Conservation (phyloP, 345 rosid genomes). For the Erodium maritimum region DNA sequence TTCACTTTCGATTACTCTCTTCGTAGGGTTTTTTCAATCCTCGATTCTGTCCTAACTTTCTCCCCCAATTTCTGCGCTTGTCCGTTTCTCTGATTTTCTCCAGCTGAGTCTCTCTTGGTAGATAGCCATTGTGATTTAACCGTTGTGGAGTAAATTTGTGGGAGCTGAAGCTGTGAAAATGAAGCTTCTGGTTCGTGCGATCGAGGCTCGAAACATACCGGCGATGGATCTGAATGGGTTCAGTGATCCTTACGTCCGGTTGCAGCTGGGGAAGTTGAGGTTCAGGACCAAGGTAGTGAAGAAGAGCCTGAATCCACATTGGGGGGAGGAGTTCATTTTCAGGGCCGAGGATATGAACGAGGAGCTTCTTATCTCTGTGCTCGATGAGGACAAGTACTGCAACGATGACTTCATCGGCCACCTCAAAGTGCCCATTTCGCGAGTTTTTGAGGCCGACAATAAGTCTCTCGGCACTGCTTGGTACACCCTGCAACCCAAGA, state of each 20-base stretch:
- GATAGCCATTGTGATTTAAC: no score
- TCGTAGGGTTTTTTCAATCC: no score
- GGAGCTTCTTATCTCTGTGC: constrained; percentile 60
- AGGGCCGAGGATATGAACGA: constrained; percentile 89
- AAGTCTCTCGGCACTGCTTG: constrained; percentile 70
- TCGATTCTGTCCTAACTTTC: no score
- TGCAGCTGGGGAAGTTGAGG: constrained; percentile 69
- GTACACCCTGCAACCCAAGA: constrained; percentile 71
- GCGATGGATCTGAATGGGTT: constrained; percentile 80
- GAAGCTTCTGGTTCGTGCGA: constrained; percentile 67
- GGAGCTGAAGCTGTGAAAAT: constrained; percentile 13
- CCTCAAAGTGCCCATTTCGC: constrained; percentile 49
- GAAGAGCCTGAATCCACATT: constrained; percentile 74
- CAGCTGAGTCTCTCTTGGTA: no score
- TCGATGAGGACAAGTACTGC: constrained; percentile 88
- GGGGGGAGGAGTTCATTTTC: constrained; percentile 88
- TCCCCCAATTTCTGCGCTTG: no score
- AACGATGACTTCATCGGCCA: constrained; percentile 78
- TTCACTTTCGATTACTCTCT: no score
- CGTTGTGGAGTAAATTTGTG: no score
- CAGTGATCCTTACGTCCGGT: constrained; percentile 84
- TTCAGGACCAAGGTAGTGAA: constrained; percentile 72
- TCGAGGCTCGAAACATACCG: constrained; percentile 80
- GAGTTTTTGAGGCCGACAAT: constrained; percentile 61
- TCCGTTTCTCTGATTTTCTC: no score